A percentile compares a stretch with the other conserved stretches of the same genome.
Evolutionary conservation across 73 alveolate species (phyloP).

Genomic region (Uronychia binucleata): DNA sequence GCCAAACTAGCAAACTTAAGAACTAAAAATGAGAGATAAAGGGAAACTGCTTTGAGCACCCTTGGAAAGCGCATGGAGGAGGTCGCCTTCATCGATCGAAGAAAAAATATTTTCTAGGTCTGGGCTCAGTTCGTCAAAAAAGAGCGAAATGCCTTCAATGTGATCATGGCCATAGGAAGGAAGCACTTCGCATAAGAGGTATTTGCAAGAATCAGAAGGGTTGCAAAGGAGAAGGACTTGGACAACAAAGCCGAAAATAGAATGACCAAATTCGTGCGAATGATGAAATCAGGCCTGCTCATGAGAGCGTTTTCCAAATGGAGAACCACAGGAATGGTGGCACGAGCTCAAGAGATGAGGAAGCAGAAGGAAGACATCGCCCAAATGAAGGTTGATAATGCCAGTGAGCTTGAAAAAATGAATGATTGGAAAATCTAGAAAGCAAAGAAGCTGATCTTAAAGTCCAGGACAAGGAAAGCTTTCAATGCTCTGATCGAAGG

Average conservation of each 20-base stretch:
- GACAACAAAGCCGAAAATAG: slow-evolving; percentile 35
- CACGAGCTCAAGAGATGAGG: background rate
- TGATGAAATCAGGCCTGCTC: slow-evolving; percentile 21
- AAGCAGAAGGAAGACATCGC: background rate
- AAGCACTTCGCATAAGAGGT: slow-evolving; percentile 29
- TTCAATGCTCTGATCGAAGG: slow-evolving; percentile 28
- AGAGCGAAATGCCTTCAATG: slow-evolving; percentile 57
- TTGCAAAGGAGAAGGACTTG: slow-evolving; percentile 46
- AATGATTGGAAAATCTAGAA: slow-evolving; percentile 18
- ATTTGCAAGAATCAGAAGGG: slow-evolving; percentile 45
- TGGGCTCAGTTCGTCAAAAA: slow-evolving; percentile 50
- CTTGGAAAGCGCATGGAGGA: slow-evolving; percentile 17
- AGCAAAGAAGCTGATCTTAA: background rate
- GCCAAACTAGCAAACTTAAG: slow-evolving; percentile 9
- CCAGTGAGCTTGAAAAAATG: background rate
- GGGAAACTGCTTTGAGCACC: slow-evolving; percentile 48
- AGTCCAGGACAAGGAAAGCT: slow-evolving; percentile 15
- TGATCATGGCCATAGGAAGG: slow-evolving; percentile 47
- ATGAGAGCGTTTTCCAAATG: slow-evolving; percentile 35
- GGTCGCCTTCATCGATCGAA: slow-evolving; percentile 43
- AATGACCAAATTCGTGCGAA: slow-evolving; percentile 12
- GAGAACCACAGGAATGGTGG: slow-evolving; percentile 25
- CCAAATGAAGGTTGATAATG: background rate
- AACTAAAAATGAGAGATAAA: slow-evolving; percentile 13
- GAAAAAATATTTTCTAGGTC: slow-evolving; percentile 37